Conservation (phyloP, 1,284 basidiomycete species). For the Ceratobasidium theobromae region DNA sequence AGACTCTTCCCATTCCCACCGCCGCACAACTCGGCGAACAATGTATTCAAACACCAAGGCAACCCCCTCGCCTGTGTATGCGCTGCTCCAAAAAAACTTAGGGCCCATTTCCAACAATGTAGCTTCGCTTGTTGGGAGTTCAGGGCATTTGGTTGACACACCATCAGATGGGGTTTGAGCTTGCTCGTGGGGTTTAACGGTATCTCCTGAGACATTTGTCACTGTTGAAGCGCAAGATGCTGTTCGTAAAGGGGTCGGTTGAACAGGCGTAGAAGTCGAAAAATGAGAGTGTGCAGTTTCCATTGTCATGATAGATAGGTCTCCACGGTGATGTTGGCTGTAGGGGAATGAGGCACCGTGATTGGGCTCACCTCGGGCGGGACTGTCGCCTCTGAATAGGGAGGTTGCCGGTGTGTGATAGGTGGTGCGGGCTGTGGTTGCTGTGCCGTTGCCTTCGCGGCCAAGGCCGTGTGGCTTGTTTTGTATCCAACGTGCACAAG, state of each 20-base stretch:
- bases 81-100: constrained; percentile 68
- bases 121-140: not conserved
- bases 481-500: constrained; percentile 30
- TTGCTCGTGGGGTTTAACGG: constrained; percentile 35
- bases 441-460: constrained; percentile 47
- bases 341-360: constrained; percentile 41
- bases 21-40: constrained; percentile 56
- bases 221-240: constrained; percentile 4
- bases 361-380: constrained; percentile 34
- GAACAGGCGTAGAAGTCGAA: constrained; percentile 22
- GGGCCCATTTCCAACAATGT: constrained; percentile 46
- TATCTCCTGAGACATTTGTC: not conserved
- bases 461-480: constrained; percentile 35
- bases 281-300: constrained; percentile 36
- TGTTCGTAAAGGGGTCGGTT: constrained; percentile 14
- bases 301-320: constrained; percentile 38
- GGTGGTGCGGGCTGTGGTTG: constrained; percentile 58
- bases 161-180: constrained; percentile 38
- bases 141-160: constrained; percentile 38
- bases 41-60: constrained; percentile 68
- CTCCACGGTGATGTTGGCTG: constrained; percentile 36
- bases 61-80: constrained; percentile 72
- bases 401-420: constrained; percentile 76
- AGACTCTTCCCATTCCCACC: constrained; percentile 63
- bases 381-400: constrained; percentile 49